These are phyloP conservation scores for Poa annua DNA, from an alignment of 176 grass and related monocot species.

Conservation along the genomic window DNA sequence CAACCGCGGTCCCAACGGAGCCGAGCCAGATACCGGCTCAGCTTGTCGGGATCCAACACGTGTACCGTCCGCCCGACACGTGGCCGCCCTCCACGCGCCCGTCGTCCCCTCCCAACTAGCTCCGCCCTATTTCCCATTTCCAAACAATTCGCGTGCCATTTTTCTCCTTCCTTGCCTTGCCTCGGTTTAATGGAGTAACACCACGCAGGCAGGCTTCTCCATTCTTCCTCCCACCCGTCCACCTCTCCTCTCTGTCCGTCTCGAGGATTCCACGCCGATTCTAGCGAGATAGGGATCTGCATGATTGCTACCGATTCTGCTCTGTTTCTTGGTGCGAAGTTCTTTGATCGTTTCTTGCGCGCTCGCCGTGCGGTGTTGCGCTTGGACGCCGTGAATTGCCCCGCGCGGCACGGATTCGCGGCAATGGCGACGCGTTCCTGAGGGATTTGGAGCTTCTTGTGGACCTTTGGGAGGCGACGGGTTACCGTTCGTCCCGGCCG, in stretches of 20 bases:
- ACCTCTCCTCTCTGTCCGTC: neutral
- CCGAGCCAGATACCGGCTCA: slow-evolving; percentile 33
- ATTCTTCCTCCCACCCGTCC: slow-evolving; percentile 8
- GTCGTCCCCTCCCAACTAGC: slow-evolving; percentile 43
- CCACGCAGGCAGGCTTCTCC: slow-evolving; percentile 27
- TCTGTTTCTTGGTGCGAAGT: neutral
- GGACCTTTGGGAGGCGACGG: neutral
- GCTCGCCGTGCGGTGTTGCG: slow-evolving; percentile 9
- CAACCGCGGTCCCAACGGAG: neutral
- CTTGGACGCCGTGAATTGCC: slow-evolving; percentile 6
- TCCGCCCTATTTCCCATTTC: slow-evolving; percentile 9
- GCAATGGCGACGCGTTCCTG: slow-evolving; percentile 4
- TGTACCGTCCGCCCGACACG: slow-evolving; percentile 55
- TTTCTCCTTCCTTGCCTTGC: neutral
- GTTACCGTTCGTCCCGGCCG: neutral
- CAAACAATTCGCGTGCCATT: neutral
- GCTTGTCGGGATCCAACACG: slow-evolving; percentile 51
- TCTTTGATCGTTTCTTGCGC: neutral
- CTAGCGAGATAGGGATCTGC: neutral
- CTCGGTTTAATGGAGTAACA: slow-evolving; percentile 38
- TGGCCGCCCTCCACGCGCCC: slow-evolving; percentile 53
- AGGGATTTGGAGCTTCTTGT: slow-evolving; percentile 31
- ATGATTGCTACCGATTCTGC: slow-evolving; percentile 7
- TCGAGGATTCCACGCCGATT: slow-evolving; percentile 12
- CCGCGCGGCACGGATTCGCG: neutral